Percentiles rank a stretch among this genome's conserved stretches.
These are phyloP conservation scores for Citrus hindsii DNA, from an alignment of 345 rosid genomes.

Conservation along the genomic window DNA sequence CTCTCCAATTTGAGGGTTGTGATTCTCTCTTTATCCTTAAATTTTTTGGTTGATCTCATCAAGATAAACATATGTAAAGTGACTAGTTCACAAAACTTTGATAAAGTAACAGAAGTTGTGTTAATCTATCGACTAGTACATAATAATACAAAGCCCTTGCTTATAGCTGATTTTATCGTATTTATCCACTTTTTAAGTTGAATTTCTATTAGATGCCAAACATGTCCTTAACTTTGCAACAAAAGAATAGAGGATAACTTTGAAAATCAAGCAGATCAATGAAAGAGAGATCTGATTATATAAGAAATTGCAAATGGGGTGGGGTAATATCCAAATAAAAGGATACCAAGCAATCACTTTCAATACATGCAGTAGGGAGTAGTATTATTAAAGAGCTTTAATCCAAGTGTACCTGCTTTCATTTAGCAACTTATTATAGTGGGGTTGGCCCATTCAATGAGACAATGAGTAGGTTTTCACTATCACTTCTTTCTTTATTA, in stretches of 20 bases:
- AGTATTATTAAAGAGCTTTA: background rate
- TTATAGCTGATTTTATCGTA: too few relatives aligned
- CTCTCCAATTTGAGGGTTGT: too few relatives aligned
- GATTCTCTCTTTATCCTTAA: too few relatives aligned
- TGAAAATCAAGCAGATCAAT: background rate
- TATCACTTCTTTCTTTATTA: background rate
- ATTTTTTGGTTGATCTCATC: too few relatives aligned
- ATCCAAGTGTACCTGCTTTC: background rate
- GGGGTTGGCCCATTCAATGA: background rate
- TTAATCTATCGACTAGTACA: too few relatives aligned
- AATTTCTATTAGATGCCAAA: background rate
- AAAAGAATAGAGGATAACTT: background rate
- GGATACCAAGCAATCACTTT: background rate
- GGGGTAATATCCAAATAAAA: background rate
- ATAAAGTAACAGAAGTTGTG: too few relatives aligned
- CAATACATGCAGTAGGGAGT: background rate
- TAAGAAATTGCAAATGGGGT: too few relatives aligned
- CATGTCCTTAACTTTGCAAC: background rate
- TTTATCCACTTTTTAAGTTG: too few relatives aligned
- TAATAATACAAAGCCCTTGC: too few relatives aligned
- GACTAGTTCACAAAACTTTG: too few relatives aligned
- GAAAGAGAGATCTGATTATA: background rate
- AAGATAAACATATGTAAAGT: too few relatives aligned
- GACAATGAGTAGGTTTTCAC: background rate
- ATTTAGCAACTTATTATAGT: background rate